These are phyloP conservation scores for Poronia punctata DNA, from an alignment of 495 filamentous ascomycete genomes.

Conservation along the genomic window DNA sequence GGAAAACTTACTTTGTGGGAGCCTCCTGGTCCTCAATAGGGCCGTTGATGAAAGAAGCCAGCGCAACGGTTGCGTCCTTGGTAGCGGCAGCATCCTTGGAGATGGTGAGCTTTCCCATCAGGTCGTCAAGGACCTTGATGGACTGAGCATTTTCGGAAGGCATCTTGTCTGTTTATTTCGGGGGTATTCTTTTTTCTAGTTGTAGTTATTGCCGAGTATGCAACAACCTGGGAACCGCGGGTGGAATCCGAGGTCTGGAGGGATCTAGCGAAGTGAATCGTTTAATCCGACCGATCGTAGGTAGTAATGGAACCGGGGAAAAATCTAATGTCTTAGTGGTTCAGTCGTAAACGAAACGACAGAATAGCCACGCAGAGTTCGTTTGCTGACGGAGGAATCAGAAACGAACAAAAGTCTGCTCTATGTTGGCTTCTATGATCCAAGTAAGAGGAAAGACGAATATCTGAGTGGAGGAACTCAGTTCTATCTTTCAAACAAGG, in stretches of 20 bases:
- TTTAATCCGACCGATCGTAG: conserved; percentile 12
- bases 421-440: neutral
- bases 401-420: conserved; percentile 6
- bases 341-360: conserved; percentile 3
- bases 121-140: conserved; percentile 45
- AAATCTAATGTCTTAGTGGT: conserved; percentile 2
- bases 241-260: conserved; percentile 1
- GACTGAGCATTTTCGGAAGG: conserved; percentile 42
- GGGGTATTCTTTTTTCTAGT: conserved; percentile 6
- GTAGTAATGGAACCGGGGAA: neutral
- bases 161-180: no score
- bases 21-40: conserved; percentile 44
- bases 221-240: neutral
- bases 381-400: conserved; percentile 11
- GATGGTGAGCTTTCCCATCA: conserved; percentile 47
- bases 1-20: conserved; percentile 37
- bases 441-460: no score
- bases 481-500: conserved; percentile 18
- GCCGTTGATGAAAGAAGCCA: conserved; percentile 49
- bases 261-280: conserved; percentile 14
- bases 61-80: conserved; percentile 38
- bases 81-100: conserved; percentile 43
- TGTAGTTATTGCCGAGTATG: neutral
- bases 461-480: conserved; percentile 18
- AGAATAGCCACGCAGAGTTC: neutral